Percentiles rank a stretch among this genome's conserved stretches.
Conservation (phyloP, 179 eudicot genomes). For the Silene vulgaris region DNA sequence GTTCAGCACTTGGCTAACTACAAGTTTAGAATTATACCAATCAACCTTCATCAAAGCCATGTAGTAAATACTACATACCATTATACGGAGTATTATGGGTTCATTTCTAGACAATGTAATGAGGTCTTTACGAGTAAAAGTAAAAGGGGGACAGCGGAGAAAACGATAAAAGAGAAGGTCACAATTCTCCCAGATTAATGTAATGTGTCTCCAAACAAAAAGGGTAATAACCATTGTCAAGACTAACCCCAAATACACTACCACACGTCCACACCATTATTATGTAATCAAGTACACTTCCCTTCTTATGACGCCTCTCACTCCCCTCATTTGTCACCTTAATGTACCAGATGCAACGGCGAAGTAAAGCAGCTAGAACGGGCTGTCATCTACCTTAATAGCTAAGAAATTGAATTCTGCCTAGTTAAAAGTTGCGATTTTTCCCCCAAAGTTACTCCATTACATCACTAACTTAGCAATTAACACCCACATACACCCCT, state of each 20-base stretch:
- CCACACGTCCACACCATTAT: neutral
- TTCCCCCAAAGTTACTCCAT: too few species aligned
- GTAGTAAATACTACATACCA: neutral
- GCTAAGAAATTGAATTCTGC: neutral
- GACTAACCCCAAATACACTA: neutral
- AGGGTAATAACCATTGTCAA: neutral
- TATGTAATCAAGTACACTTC: neutral
- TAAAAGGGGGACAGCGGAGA: neutral
- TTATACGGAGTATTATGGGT: too few species aligned
- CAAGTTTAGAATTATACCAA: neutral
- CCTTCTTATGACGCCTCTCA: neutral
- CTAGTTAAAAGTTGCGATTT: neutral
- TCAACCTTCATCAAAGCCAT: neutral
- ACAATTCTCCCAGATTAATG: neutral
- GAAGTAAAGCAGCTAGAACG: neutral
- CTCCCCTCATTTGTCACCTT: neutral
- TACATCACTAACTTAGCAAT: too few species aligned
- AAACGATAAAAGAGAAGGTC: neutral
- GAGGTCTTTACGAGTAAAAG: neutral
- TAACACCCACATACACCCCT: too few species aligned
- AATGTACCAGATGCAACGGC: neutral
- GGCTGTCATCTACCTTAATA: neutral
- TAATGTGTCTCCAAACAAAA: neutral
- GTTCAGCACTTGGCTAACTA: neutral
- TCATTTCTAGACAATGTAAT: too few species aligned